Percentiles rank a stretch among this genome's conserved stretches.
Evolutionary conservation across 2,329 filamentous ascomycete genomes (phyloP).

Genomic region (Colletotrichum sidae): DNA sequence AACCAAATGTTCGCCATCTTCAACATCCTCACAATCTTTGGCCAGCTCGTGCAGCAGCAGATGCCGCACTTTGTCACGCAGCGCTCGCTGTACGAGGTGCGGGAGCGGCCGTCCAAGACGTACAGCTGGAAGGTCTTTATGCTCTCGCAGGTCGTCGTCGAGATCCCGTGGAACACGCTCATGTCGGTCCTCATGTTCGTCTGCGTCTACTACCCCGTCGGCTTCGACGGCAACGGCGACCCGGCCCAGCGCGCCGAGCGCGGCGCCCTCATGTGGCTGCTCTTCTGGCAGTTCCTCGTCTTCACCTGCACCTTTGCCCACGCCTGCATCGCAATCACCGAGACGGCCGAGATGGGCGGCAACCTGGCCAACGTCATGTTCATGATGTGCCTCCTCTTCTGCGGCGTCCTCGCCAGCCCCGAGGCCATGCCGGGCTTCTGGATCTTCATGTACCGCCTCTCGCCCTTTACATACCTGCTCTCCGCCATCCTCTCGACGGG

Average conservation of each 20-base stretch:
- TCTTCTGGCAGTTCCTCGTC: constrained; percentile 72
- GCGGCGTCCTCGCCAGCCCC: constrained; percentile 70
- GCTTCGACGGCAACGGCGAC: constrained; percentile 68
- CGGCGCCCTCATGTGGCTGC: constrained; percentile 72
- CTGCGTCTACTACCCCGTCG: constrained; percentile 77
- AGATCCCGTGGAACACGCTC: constrained; percentile 75
- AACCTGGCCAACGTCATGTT: constrained; percentile 72
- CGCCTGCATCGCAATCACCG: constrained; percentile 73
- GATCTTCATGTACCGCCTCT: constrained; percentile 77
- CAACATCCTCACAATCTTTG: constrained; percentile 74
- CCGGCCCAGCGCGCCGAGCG: constrained; percentile 61
- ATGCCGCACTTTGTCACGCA: constrained; percentile 77
- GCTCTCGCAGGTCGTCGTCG: constrained; percentile 72
- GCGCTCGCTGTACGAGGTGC: constrained; percentile 74
- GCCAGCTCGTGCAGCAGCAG: constrained; percentile 67
- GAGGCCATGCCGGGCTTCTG: constrained; percentile 73
- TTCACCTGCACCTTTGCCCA: constrained; percentile 75
- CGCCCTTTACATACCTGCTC: constrained; percentile 77
- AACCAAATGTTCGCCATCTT: constrained; percentile 76
- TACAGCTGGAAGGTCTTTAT: constrained; percentile 77
- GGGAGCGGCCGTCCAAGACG: constrained; percentile 72
- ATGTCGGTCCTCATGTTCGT: constrained; percentile 71
- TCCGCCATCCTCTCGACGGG: constrained; percentile 63
- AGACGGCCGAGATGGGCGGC: constrained; percentile 71
- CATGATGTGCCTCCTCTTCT: constrained; percentile 66